Conservation (phyloP, 352 stramenopile species). For the Pythium volutum region DNA sequence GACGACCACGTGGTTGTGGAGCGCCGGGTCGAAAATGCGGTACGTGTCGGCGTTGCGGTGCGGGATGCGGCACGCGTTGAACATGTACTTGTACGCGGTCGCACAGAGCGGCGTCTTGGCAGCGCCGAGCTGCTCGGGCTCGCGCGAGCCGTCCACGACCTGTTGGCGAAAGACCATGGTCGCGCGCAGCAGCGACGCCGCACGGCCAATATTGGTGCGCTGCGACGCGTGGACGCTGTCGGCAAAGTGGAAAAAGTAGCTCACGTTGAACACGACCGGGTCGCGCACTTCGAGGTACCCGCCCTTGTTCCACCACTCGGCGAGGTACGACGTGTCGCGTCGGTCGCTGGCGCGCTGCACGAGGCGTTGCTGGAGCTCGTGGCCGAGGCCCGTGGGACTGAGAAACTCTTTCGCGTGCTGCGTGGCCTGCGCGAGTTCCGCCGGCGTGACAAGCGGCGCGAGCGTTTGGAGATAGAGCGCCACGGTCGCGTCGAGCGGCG, state of each 20-base stretch:
- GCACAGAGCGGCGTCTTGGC: constrained; percentile 91
- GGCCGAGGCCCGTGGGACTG: constrained; percentile 44
- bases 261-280: constrained; percentile 87
- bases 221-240: constrained; percentile 59
- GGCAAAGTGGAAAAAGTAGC: constrained; percentile 88
- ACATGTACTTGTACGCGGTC: constrained; percentile 93
- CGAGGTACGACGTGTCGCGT: constrained; percentile 63
- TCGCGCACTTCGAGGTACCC: constrained; percentile 77
- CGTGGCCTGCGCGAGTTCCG: constrained; percentile 73
- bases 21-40: constrained; percentile 88
- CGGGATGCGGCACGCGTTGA: constrained; percentile 94
- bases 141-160: constrained; percentile 80
- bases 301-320: constrained; percentile 80
- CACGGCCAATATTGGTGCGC: constrained; percentile 58
- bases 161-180: constrained; percentile 89
- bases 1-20: constrained; percentile 88
- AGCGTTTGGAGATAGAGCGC: constrained; percentile 88
- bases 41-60: constrained; percentile 65
- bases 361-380: constrained; percentile 76
- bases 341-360: constrained; percentile 47
- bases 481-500: constrained; percentile 87
- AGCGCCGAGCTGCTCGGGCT: constrained; percentile 86
- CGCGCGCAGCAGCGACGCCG: constrained; percentile 81
- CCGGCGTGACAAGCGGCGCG: constrained; percentile 68
- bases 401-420: constrained; percentile 75